Conservation (phyloP, 1,139 yeast species). For the Fermentozyma sake region DNA sequence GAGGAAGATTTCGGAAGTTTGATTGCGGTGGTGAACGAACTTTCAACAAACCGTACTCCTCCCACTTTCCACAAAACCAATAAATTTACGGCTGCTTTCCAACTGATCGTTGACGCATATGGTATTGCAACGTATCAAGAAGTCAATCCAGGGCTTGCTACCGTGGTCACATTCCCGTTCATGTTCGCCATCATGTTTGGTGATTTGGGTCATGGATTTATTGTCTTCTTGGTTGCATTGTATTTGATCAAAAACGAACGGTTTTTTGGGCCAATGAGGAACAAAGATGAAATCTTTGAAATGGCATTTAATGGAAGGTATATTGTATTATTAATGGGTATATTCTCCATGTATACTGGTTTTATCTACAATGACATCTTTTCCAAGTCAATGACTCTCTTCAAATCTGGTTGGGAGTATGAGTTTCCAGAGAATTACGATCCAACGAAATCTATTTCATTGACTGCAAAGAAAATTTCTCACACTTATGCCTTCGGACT, state of each 20-base stretch:
- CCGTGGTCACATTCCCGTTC: conserved; percentile 93
- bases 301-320: conserved; percentile 95
- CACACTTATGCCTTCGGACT: conserved; percentile 82
- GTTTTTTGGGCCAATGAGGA: conserved; percentile 56
- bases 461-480: conserved; percentile 52
- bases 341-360: conserved; percentile 91
- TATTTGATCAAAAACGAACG: conserved; percentile 67
- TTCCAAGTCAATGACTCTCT: conserved; percentile 83
- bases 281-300: conserved; percentile 89
- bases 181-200: conserved; percentile 99
- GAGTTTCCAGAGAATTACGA: conserved; percentile 59
- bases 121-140: conserved; percentile 94
- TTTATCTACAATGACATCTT: conserved; percentile 88
- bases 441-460: conserved; percentile 48
- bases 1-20: conserved; percentile 26
- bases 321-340: conserved; percentile 84
- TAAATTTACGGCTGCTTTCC: conserved; percentile 90
- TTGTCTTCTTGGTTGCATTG: conserved; percentile 69
- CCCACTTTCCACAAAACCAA: conserved; percentile 92
- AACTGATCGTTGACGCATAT: conserved; percentile 89
- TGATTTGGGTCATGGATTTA: conserved; percentile 92
- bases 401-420: conserved; percentile 90
- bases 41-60: conserved; percentile 78
- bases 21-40: conserved; percentile 66
- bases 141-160: conserved; percentile 93